A percentile compares a stretch with the other conserved stretches of the same genome.
Evolutionary conservation across 495 filamentous ascomycete genomes (phyloP).

Genomic region (Penicillium paxilli): DNA sequence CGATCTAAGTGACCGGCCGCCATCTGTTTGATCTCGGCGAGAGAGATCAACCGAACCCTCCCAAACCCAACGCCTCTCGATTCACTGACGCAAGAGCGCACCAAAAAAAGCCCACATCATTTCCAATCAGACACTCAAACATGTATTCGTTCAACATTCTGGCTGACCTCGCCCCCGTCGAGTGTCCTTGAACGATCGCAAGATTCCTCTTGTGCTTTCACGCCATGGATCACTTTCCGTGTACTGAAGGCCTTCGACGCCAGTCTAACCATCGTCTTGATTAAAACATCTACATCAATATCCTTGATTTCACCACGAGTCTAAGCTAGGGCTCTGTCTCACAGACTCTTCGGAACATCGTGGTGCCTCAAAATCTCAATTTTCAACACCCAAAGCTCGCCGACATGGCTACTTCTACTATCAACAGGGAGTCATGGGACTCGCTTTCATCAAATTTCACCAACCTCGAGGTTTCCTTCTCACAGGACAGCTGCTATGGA

Average conservation of each 20-base stretch:
- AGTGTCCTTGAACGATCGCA: conserved; percentile 32
- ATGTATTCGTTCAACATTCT: conserved; percentile 29
- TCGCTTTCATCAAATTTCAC: conserved; percentile 45
- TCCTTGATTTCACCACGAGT: background rate
- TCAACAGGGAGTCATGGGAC: conserved; percentile 41
- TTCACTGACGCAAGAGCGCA: conserved; percentile 5
- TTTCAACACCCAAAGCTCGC: background rate
- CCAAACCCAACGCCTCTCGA: background rate
- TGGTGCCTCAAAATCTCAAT: conserved; percentile 1
- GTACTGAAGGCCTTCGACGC: conserved; percentile 39
- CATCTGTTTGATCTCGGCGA: too few species aligned
- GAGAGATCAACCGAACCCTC: too few species aligned
- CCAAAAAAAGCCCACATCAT: background rate
- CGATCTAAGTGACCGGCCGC: too few species aligned
- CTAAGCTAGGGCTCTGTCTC: background rate
- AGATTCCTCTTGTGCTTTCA: conserved; percentile 25
- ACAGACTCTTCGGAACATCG: background rate
- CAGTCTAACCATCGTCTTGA: conserved; percentile 11
- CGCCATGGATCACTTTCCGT: conserved; percentile 35
- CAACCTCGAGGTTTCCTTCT: conserved; percentile 42
- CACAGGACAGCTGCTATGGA: conserved; percentile 48
- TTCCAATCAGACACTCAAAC: conserved; percentile 11
- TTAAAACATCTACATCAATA: conserved; percentile 5
- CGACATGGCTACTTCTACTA: conserved; percentile 28
- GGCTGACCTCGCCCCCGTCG: conserved; percentile 25